Percentiles rank a stretch among this genome's conserved stretches.
Evolutionary conservation across 768 basidiomycete species (phyloP).

Genomic region (Boletales sp.): DNA sequence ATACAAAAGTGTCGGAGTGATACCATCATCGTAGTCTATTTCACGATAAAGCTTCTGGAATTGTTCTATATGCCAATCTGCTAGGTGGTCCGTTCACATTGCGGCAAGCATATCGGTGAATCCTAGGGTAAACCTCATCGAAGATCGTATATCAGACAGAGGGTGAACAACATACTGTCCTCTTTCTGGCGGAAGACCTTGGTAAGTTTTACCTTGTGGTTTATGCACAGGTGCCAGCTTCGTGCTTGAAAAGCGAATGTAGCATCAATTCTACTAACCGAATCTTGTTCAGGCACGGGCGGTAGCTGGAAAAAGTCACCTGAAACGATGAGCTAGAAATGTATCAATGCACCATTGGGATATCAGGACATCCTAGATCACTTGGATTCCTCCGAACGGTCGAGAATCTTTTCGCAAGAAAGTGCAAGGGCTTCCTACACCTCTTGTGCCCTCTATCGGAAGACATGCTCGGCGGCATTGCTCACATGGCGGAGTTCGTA

Average conservation of each 20-base stretch:
- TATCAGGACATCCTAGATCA: conserved; percentile 11
- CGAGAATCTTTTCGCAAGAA: conserved; percentile 36
- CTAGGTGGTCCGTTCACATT: conserved; percentile 87
- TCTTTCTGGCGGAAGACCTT: conserved; percentile 76
- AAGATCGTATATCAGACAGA: background rate
- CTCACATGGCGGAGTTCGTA: too few relatives aligned
- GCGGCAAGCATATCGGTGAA: conserved; percentile 97
- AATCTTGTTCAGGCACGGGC: conserved; percentile 54
- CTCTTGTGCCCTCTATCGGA: background rate
- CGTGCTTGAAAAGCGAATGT: conserved; percentile 65
- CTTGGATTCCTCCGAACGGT: conserved; percentile 73
- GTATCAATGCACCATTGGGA: conserved; percentile 4
- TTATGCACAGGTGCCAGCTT: conserved; percentile 56
- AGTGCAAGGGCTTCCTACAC: conserved; percentile 37
- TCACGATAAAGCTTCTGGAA: conserved; percentile 65
- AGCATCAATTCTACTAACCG: conserved; percentile 48
- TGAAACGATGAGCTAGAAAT: conserved; percentile 58
- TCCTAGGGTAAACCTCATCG: conserved; percentile 39
- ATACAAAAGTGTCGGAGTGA: conserved; percentile 87
- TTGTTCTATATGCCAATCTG: conserved; percentile 55
- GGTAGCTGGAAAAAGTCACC: conserved; percentile 84
- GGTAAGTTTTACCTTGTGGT: conserved; percentile 42
- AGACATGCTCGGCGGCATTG: too few relatives aligned
- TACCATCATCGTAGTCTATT: conserved; percentile 72
- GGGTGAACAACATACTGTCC: conserved; percentile 32